phyloP scores from a whole-genome alignment of 31 red algal species.

The Endocladia muricata region DNA sequence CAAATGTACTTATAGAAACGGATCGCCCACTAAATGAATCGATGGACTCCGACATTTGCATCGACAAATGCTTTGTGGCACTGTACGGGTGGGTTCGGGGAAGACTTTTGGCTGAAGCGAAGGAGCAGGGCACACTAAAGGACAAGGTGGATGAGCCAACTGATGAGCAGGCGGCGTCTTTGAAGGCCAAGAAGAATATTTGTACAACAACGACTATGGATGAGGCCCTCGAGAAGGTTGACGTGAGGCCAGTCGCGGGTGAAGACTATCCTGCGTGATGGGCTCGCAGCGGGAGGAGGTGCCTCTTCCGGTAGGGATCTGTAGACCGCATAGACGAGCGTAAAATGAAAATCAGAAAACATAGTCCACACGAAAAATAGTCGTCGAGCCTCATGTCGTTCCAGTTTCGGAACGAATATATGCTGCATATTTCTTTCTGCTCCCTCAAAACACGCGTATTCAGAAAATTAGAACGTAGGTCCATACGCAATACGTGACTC shows the following conservation, averaged over 20 bases:
- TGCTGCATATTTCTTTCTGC: background rate
- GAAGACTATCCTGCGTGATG: conserved; percentile 2
- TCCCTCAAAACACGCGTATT: background rate
- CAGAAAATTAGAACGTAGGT: no score
- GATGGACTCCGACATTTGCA: background rate
- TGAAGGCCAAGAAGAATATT: background rate
- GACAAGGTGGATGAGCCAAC: background rate
- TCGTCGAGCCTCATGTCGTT: no score
- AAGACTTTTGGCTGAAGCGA: background rate
- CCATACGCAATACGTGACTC: no score
- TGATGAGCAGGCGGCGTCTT: background rate
- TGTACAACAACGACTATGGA: background rate
- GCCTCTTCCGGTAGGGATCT: no score
- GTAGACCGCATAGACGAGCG: no score
- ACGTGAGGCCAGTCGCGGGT: background rate
- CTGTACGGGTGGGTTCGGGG: background rate
- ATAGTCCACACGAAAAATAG: no score
- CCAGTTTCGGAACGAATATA: no score
- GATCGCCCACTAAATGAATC: background rate
- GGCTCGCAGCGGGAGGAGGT: no score
- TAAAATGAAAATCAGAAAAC: no score
- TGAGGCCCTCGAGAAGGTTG: background rate
- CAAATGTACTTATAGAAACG: background rate
- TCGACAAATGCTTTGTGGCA: background rate
- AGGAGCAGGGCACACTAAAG: background rate